Base-by-base conservation (phyloP, 257 asterid genomes). In the Nicotiana noctiflora region DNA sequence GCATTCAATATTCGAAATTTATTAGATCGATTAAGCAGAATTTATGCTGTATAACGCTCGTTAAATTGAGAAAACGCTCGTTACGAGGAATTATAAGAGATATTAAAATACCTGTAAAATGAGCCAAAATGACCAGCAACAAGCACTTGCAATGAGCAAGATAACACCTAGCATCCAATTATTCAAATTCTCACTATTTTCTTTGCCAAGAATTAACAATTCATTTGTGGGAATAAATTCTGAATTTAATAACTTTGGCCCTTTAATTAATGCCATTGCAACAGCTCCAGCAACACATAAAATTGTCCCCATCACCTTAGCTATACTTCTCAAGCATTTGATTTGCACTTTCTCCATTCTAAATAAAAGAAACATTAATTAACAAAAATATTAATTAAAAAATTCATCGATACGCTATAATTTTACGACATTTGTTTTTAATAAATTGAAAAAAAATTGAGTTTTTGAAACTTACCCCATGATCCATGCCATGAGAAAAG, bases 161-260 rank as follows among this genome's bases (percentile, higher is more conserved):
- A 88, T 77, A 81, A 93, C 91, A 61, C 98, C 98, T 8, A 90
- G 60, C 46, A 89, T 56, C 97, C 97, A 94, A 40, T 83, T 82
- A 59, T 14, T 12, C 74, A 31, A 34, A 37, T 37, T 57, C 13
- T 77, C 34, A 70, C 85, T 87, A 76, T 76, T 65, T 75, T 82
- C 87, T 17, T 56, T 64, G 44, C 79, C 84, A 72, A 8, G 37
- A 74, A 23, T 18, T 56, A 57, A 21, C 15, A 59, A 57, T 57
- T 14, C 70, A 57, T 80, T 74, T 82, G 12, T 82, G 27, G 85
- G 79, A 19, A 81, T 49, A 12, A 86, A 74, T 63, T 87, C 92
- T 85, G 81, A 74, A 77, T 94, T 89, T 10, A 91, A 89, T 57
- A 94, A 62, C 81, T 89, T 94, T 11, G 94, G 92, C 19, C 97